A percentile compares a stretch with the other conserved stretches of the same genome.
Conservation (phyloP, 2,329 filamentous ascomycete species). For the Colletotrichum tabaci region DNA sequence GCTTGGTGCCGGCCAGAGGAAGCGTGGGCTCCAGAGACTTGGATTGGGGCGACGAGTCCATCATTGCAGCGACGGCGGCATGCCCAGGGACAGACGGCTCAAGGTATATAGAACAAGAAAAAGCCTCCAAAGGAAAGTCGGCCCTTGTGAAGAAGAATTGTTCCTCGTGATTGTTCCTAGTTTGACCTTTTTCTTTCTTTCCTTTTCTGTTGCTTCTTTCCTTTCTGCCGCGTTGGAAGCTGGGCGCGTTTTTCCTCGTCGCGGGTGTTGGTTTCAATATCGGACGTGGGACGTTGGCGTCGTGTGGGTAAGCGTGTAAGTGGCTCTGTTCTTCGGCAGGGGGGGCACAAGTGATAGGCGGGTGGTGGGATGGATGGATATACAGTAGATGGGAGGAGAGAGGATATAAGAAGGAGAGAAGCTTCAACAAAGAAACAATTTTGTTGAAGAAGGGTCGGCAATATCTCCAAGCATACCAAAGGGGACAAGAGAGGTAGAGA, state of each 20-base stretch:
- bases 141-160: not conserved
- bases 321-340: conserved; percentile 20
- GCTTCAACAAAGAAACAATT: conserved; percentile 14
- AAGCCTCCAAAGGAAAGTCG: not conserved
- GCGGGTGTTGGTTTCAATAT: conserved; percentile 31
- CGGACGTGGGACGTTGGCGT: conserved; percentile 40
- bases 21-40: conserved; percentile 54
- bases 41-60: conserved; percentile 59
- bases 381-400: not conserved
- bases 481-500: conserved; percentile 10
- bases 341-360: conserved; percentile 4
- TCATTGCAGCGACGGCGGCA: conserved; percentile 45
- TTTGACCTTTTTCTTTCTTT: not conserved
- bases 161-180: not conserved
- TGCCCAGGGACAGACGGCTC: conserved; percentile 28
- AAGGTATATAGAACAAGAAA: not conserved
- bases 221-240: conserved; percentile 32
- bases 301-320: conserved; percentile 40
- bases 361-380: conserved; percentile 1
- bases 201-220: not conserved
- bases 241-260: conserved; percentile 34
- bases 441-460: conserved; percentile 15
- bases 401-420: conserved; percentile 17
- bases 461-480: conserved; percentile 8
- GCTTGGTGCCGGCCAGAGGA: conserved; percentile 67